Evolutionary conservation across 208 protist genomes (phyloP).

Genomic region (Crithidia fasciculata): DNA sequence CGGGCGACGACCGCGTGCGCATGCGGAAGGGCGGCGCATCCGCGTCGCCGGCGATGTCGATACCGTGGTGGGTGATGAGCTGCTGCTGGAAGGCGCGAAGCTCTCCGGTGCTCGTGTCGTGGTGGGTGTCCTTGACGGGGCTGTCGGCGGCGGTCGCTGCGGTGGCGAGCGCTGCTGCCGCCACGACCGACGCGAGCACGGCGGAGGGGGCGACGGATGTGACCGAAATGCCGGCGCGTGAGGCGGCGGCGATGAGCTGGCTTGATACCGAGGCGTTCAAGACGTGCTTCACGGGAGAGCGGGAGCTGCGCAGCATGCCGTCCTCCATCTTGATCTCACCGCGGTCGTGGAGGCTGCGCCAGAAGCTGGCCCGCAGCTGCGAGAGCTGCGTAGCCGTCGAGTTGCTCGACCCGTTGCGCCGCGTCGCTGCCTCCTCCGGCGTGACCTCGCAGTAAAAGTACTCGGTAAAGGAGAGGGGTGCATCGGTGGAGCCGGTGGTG

Average conservation of each 20-base stretch:
- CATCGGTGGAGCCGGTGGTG: constrained; percentile 21
- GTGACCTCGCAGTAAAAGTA: constrained; percentile 15
- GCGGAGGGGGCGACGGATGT: not conserved
- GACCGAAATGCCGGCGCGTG: constrained; percentile 2
- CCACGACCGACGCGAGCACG: too few relatives aligned
- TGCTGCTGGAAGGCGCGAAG: constrained; percentile 6
- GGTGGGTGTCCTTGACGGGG: not conserved
- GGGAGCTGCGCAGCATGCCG: constrained; percentile 8
- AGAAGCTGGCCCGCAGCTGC: constrained; percentile 27
- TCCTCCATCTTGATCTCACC: constrained; percentile 4
- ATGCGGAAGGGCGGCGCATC: constrained; percentile 14
- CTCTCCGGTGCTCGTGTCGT: not conserved
- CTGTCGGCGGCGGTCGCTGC: not conserved
- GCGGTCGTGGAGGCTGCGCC: constrained; percentile 24
- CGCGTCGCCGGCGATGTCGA: constrained; percentile 1
- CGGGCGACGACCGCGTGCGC: not conserved
- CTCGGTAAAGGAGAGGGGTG: constrained; percentile 28
- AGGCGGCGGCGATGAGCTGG: not conserved
- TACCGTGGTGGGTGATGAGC: constrained; percentile 5
- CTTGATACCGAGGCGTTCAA: not conserved
- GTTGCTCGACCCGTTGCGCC: constrained; percentile 17
- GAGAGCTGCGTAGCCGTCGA: constrained; percentile 29
- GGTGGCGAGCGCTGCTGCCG: too few relatives aligned
- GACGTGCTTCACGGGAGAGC: not conserved
- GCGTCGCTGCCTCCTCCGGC: not conserved